Evolutionary conservation across 2,329 filamentous ascomycete species (phyloP), one percentile per base, ranked within the genome.

Genomic region (Onygenales sp.): DNA sequence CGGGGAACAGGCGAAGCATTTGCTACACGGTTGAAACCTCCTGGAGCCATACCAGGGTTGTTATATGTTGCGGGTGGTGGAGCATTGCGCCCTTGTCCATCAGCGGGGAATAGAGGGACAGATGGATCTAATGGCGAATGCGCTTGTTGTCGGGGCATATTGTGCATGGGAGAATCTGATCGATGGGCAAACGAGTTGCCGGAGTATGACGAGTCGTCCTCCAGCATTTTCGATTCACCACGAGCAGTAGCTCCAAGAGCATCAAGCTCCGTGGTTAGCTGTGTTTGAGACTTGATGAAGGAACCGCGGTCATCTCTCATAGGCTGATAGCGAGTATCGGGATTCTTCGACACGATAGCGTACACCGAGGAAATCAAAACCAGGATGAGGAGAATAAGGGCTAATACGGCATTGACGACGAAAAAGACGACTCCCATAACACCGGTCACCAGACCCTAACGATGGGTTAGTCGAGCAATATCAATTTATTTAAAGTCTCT

Each of bases 291-390:
- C 77, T 96, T 96, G 83, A 96, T 95, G 74, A 97, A 96, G 8
- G 91, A 96, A 50, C 89, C 89, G 63, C 92, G 86, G 70, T 97
- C 92, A 64, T 97, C 92, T 52, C 87, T 86, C 91, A 97, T 96
- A 63, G 89, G 90, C 71, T 95, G 89, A 72, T 97, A 97, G 57
- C 91, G 85, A 43, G 87, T 89, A 67, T 97, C 92, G 21, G 92
- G 92, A 73, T 96, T 94, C 80, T 94, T 94, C 57, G 89, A 88
- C 68, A 89, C 82, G 65, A 96, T 83, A 46, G 89, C 87, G 60
- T 92, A 89, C 71, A 78, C 74, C 3, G 87, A 89, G 7, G 86
- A 84, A 61, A 89, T 79, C 51, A 92, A 78, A 50, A 96, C 83
- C 73, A 95, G 84, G 63, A 95, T 76, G 58, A 96, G 78, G 35